Evolutionary conservation across 345 rosid genomes (phyloP), one percentile per base, ranked within the genome.

Genomic region (Isatis tinctoria): DNA sequence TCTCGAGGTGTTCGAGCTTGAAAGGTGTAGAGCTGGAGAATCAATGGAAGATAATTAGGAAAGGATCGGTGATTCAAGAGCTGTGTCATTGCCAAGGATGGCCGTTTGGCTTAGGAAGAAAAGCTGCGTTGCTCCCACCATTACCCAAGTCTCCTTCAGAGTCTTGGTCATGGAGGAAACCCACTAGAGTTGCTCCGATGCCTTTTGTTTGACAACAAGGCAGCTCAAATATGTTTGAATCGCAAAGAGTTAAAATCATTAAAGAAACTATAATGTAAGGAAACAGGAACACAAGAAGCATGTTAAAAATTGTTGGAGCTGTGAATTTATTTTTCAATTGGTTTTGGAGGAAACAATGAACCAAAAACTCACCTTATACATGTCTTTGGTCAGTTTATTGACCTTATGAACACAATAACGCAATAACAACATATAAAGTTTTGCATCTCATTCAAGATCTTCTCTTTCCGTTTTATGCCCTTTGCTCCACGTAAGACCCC

Each of bases 101-200:
- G 99, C 99, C 96, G 0, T 90, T 95, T 35, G 97, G 99, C 20
- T 83, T 90, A 0, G 88, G 94, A 85, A 80, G 93, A 85, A 95
- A 84, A 79, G 86, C 84, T 3, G 72, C 81, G 54, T 67, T 89
- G 51, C 98, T 92, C 76, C 99, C 98, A 10, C 97, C 98, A 3
- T 80, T 95, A 67, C 98, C 98, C 8, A 90, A 90, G 70, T 89
- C 94, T 13, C 99, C 99, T 6, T 80, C 97, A 2, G 93, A 92
- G 67, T 86, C 99, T 12, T 92, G 98, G 98, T 81, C 85, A 1
- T 92, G 98, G 99, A 82, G 80, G 54, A 95, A 85, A 67, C 86
- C 86, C 18, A 51, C 28, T 1, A 75, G 79, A 77, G 70, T 70
- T 37, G 52, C 83, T 16, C 87, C 83, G 57, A 10, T 69, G 58